A percentile compares a stretch with the other conserved stretches of the same genome.
Evolutionary conservation across 805 yeast species (phyloP).

Genomic region (Barnettozyma pratensis): DNA sequence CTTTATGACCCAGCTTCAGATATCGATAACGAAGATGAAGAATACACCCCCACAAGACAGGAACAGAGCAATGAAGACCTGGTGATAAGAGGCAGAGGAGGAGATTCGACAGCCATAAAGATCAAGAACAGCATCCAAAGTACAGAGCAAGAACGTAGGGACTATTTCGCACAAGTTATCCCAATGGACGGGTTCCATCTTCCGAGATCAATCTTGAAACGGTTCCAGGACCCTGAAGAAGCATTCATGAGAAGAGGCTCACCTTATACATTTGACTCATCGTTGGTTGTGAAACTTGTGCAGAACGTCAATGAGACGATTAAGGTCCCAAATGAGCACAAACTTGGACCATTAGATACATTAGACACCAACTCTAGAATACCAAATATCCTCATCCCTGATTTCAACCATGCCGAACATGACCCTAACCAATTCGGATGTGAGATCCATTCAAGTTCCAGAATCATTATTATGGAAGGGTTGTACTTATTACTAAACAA

Average conservation of each 20-base stretch:
- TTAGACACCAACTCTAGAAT: conserved; percentile 10
- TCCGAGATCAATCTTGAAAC: conserved; percentile 42
- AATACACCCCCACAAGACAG: conserved; percentile 1
- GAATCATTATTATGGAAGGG: conserved; percentile 17
- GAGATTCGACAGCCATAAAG: conserved; percentile 21
- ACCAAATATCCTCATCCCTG: conserved; percentile 34
- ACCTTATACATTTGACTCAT: conserved; percentile 74
- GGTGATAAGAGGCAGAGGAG: conserved; percentile 21
- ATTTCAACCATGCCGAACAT: conserved; percentile 15
- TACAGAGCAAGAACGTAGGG: not conserved
- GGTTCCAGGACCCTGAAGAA: conserved; percentile 46
- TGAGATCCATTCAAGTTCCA: conserved; percentile 8
- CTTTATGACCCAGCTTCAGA: not conserved
- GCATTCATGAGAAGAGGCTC: conserved; percentile 75
- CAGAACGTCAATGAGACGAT: conserved; percentile 14
- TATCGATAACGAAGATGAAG: conserved; percentile 18
- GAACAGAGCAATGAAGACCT: conserved; percentile 10
- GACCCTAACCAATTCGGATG: conserved; percentile 13
- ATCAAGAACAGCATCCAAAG: conserved; percentile 2
- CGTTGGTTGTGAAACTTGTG: conserved; percentile 10
- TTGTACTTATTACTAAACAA: conserved; percentile 14
- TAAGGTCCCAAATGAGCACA: conserved; percentile 2
- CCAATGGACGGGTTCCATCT: conserved; percentile 80
- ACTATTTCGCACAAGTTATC: conserved; percentile 38
- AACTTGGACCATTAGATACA: conserved; percentile 11